Conservation (phyloP, 441 rosid genomes). For the Breynia disticha region DNA sequence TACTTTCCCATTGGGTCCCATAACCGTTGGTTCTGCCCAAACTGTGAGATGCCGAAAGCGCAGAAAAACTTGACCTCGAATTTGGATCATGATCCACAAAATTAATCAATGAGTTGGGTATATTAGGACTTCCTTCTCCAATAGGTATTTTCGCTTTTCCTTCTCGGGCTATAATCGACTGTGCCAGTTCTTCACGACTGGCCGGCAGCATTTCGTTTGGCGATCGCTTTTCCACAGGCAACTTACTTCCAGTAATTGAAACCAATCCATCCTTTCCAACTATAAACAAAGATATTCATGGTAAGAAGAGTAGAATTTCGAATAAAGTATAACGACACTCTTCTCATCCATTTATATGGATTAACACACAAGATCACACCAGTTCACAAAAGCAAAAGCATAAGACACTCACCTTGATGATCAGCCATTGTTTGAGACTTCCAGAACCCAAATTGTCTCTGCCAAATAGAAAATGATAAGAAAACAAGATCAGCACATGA, state of each 20-base stretch:
- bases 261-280: constrained; percentile 24
- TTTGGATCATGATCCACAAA: constrained; percentile 26
- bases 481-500: constrained; percentile 5
- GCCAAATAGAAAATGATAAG: constrained; percentile 27
- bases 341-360: constrained; percentile 8
- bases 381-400: constrained; percentile 10
- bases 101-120: constrained; percentile 25
- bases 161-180: constrained; percentile 24
- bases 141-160: constrained; percentile 24
- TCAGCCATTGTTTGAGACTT: constrained; percentile 41
- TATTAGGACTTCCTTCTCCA: constrained; percentile 26
- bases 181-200: constrained; percentile 21
- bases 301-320: background rate
- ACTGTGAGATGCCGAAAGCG: constrained; percentile 22
- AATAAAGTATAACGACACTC: background rate
- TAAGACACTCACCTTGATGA: constrained; percentile 42
- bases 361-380: constrained; percentile 6
- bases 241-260: constrained; percentile 24
- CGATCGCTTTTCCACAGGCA: constrained; percentile 25
- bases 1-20: constrained; percentile 43
- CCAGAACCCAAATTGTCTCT: constrained; percentile 68
- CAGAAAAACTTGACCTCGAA: constrained; percentile 24
- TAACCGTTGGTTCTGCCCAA: constrained; percentile 21
- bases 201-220: constrained; percentile 9
- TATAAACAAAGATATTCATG: background rate